Evolutionary conservation across 768 basidiomycete species (phyloP), one percentile per base, ranked within the genome.

Genomic region (Serendipita sp.): DNA sequence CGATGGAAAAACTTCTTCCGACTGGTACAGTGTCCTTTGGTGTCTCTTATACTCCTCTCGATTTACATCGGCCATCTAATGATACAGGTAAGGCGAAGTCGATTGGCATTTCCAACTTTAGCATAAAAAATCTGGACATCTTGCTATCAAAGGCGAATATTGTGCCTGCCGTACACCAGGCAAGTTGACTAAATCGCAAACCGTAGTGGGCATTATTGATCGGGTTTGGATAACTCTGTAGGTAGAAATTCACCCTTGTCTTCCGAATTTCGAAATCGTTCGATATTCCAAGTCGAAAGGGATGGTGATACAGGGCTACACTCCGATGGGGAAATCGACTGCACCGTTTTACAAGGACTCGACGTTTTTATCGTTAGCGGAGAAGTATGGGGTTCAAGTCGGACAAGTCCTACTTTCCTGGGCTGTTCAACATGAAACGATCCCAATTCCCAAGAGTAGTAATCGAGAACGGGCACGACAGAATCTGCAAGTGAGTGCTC

Each of bases 91-190:
- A 76, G 70, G 76, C 76, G 22, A 78, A 74, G 66, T 68, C 70
- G 2, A 77, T 80, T 62, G 82, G 82, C 7, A 79, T 84, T n/a
- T 80, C 79, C 41, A 83, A 83, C 69, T 81, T 81, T 66, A 78
- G 77, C 11, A 74, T 79, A 61, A 78, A 77, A 67, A 77, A 74
- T 13, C 70, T 75, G 33, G 62, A 63, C 38, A 66, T 73, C 42
- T 72, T 83, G 4, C 69, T 80, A 33, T 71, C 76, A 41, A 73
- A 76, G 22, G 77, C 75, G 64, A 77, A 71, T 24, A 77, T 85
- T 66, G 74, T 78, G n/a, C 85, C 86, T 16, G 81, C 81, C 41
- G 77, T 81, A 17, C 82, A 88, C 67, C 86, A 88, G 70, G 78
- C 84, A 82, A 84, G 72, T 20, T 13, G 13, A 68, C 69, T 67